Evolutionary conservation across 202 grass and related monocot genomes (phyloP).

Genomic region (Panicum hallii): DNA sequence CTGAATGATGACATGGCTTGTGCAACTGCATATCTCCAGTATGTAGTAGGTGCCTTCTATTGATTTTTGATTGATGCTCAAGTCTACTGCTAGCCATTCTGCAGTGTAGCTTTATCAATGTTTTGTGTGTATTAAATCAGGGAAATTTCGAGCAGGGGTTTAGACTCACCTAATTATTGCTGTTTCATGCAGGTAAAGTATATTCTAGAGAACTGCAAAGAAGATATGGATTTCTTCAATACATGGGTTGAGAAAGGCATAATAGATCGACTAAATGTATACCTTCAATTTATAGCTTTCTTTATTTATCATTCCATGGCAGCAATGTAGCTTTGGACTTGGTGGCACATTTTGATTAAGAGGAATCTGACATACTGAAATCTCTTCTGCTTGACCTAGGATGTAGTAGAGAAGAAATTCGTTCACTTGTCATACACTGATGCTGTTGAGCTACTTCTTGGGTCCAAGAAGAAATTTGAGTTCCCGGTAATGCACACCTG

Average conservation of each 20-base stretch:
- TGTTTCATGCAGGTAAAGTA: conserved; percentile 79
- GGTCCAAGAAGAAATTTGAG: conserved; percentile 89
- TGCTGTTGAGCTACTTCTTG: conserved; percentile 84
- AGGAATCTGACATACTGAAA: conserved; percentile 36
- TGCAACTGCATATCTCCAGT: conserved; percentile 99
- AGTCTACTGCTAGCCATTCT: conserved; percentile 31
- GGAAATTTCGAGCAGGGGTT: conserved; percentile 13
- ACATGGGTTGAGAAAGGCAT: conserved; percentile 98
- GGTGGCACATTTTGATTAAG: neutral
- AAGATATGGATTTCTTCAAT: conserved; percentile 99
- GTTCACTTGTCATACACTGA: conserved; percentile 96
- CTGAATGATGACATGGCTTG: conserved; percentile 99
- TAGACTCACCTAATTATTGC: neutral
- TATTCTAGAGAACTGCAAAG: conserved; percentile 94
- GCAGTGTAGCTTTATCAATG: conserved; percentile 8
- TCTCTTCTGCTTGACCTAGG: conserved; percentile 58
- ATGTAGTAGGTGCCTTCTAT: conserved; percentile 92
- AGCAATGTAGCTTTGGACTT: conserved; percentile 33
- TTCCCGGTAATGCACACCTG: conserved; percentile 72
- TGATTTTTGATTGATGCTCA: conserved; percentile 41
- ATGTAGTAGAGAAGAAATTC: conserved; percentile 88
- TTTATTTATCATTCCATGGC: conserved; percentile 37
- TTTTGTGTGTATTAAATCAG: neutral
- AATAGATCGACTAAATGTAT: conserved; percentile 87
- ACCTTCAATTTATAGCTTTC: conserved; percentile 30